Evolutionary conservation across 2,329 filamentous ascomycete genomes (phyloP).

Genomic region (Coccinonectria pachysandricola): DNA sequence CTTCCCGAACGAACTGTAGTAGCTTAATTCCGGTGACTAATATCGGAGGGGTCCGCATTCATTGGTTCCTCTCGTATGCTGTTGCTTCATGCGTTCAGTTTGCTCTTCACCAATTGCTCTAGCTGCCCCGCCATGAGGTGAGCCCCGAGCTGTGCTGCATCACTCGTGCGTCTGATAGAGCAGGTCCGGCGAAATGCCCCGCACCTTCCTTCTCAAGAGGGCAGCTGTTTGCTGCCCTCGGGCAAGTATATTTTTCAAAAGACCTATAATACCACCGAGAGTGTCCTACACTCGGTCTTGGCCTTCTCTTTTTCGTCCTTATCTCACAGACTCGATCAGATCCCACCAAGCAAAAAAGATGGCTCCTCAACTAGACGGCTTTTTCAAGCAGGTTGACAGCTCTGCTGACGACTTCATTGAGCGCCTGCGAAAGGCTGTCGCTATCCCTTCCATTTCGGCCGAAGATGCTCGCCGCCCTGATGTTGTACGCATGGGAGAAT

Average conservation of each 20-base stretch:
- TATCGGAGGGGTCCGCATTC: too few relatives aligned
- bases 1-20: too few relatives aligned
- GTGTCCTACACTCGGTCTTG: slow-evolving; percentile 9
- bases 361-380: slow-evolving; percentile 82
- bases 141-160: slow-evolving; percentile 12
- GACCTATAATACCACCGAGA: slow-evolving; percentile 15
- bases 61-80: too few relatives aligned
- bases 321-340: slow-evolving; percentile 43
- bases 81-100: too few relatives aligned
- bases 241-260: slow-evolving; percentile 13
- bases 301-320: slow-evolving; percentile 25
- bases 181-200: slow-evolving; percentile 32
- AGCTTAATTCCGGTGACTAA: too few relatives aligned
- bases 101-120: too few relatives aligned
- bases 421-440: slow-evolving; percentile 81
- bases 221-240: slow-evolving; percentile 18
- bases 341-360: slow-evolving; percentile 61
- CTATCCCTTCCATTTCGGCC: slow-evolving; percentile 90
- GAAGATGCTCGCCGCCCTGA: slow-evolving; percentile 82
- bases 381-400: slow-evolving; percentile 84
- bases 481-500: slow-evolving; percentile 94
- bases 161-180: slow-evolving; percentile 16
- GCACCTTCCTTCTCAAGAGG: slow-evolving; percentile 29
- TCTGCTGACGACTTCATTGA: slow-evolving; percentile 77
- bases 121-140: slow-evolving; percentile 19